Evolutionary conservation across 2,329 filamentous ascomycete genomes (phyloP), one percentile per base, ranked within the genome.

Genomic region (Claviceps capensis): DNA sequence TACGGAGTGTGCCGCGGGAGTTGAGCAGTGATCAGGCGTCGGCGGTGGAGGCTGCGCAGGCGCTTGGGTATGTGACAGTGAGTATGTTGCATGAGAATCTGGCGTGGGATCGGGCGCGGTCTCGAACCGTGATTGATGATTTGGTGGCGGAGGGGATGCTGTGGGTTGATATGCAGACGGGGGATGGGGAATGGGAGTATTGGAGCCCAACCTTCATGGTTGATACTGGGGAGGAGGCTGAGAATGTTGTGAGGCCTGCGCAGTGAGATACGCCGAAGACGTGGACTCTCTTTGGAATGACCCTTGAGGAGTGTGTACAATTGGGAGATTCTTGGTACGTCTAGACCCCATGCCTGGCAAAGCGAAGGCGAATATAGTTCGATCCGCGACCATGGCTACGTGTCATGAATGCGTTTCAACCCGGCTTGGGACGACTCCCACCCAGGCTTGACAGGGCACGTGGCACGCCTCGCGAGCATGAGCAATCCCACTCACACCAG

Each of bases 11-110:
- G 42, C 93, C 93, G 1, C 93, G 94, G 66, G 93, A 98, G 69
- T 77, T 98, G 56, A 96, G 95, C 65, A 90, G 82, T 14, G 93
- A 98, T 65, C 93, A 98, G 72, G 87, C 86, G 48, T 87, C 85
- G 2, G 91, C 95, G 13, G 77, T 98, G 6, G 93, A 97, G 72
- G 90, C 86, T 1, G 88, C 88, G 7, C 88, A 96, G 67, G 75
- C 96, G 9, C 73, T 96, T 9, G 91, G 93, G 1, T 95, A 88
- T 63, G 86, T 97, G 49, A 95, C 85, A 53, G 80, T 95, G 16
- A 86, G 85, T 1, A 94, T 97, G 86, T 70, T 98, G 51, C 83
- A 86, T 69, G 71, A 85, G 49, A 98, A 98, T 65, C 69, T 98
- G 30, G 77, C 75, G 16, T 98, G 93, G 93, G 83, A 91, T 58